Percentiles rank a stretch among this genome's conserved stretches.
phyloP scores from a whole-genome alignment of 2,329 filamentous ascomycete species.

The Calonectria montana region DNA sequence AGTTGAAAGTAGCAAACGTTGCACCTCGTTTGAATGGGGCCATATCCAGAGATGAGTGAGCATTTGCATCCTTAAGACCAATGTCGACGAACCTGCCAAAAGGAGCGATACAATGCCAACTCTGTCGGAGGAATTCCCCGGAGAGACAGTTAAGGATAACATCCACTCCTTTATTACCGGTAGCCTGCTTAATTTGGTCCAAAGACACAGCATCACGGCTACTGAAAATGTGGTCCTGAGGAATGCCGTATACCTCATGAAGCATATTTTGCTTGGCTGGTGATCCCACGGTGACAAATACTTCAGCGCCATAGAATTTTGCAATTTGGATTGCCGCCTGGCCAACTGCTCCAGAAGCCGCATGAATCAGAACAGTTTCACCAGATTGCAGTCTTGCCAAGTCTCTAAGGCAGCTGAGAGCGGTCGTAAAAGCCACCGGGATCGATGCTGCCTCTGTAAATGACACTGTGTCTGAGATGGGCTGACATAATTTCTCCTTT shows the following conservation, averaged over 20 bases:
- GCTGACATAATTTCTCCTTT: neutral
- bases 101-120: neutral
- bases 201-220: neutral
- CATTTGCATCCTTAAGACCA: neutral
- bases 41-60: neutral
- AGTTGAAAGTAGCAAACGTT: neutral
- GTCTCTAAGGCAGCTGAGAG: neutral
- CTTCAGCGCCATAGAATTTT: neutral
- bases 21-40: neutral
- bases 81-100: neutral
- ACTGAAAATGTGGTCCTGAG: neutral
- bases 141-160: neutral
- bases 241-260: neutral
- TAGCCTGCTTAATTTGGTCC: neutral
- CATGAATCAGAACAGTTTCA: neutral
- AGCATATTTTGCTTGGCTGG: neutral
- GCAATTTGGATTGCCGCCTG: neutral
- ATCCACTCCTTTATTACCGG: neutral
- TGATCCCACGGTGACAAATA: neutral
- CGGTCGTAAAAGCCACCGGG: neutral
- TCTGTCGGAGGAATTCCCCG: neutral
- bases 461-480: neutral
- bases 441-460: neutral
- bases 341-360: neutral
- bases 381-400: neutral